Conservation (phyloP, 208 protist species). For the Acanthamoeba sp. region DNA sequence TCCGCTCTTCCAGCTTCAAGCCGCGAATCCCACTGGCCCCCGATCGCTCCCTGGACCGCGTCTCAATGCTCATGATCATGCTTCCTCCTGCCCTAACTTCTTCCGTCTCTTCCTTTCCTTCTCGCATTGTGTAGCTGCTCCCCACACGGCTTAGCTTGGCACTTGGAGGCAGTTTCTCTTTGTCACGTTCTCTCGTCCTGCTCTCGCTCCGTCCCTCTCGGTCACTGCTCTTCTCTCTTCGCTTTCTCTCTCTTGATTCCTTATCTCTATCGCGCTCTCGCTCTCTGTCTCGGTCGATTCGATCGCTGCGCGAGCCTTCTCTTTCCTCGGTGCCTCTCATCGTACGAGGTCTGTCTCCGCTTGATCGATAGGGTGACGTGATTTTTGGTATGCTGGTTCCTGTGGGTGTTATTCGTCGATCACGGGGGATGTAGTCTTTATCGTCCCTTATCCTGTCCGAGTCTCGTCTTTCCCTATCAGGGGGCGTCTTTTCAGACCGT, state of each 20-base stretch:
- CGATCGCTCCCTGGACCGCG: background rate
- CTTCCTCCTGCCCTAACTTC: background rate
- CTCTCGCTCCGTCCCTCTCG: background rate
- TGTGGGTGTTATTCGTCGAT: background rate
- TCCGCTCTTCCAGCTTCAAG: background rate
- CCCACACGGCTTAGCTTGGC: background rate
- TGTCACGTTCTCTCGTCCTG: background rate
- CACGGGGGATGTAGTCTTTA: background rate
- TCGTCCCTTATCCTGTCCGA: background rate
- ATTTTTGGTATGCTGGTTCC: background rate
- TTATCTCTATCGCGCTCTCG: background rate
- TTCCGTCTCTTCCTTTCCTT: background rate
- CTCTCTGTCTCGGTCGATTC: background rate
- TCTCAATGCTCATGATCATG: background rate
- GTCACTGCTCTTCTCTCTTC: conserved; percentile 33
- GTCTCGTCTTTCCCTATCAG: background rate
- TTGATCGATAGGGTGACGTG: background rate
- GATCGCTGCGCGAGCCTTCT: background rate
- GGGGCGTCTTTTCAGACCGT: background rate
- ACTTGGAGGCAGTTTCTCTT: background rate
- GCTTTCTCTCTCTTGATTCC: background rate
- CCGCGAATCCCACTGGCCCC: background rate
- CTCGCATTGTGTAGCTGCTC: background rate
- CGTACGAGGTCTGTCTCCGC: background rate
- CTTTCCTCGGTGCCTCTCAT: background rate